Evolutionary conservation across 208 protist genomes (phyloP).

Genomic region (Blechomonas ayalai): DNA sequence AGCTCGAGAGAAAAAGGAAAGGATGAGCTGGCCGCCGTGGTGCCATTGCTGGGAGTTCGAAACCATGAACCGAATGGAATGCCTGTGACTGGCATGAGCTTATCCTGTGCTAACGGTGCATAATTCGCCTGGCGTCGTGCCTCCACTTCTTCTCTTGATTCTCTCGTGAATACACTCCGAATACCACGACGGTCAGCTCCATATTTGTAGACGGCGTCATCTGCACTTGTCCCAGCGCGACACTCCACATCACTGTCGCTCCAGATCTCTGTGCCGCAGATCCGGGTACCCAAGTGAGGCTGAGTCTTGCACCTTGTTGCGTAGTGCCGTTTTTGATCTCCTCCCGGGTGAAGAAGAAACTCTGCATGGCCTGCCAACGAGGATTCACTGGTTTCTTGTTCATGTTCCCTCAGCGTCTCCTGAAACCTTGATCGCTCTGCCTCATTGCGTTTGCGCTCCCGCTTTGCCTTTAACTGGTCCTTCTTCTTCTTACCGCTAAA

Average conservation of each 20-base stretch:
- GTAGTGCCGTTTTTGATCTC: no score
- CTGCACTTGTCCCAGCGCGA: neutral
- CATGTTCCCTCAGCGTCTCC: no score
- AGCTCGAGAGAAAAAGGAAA: constrained; percentile 75
- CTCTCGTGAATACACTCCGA: constrained; percentile 72
- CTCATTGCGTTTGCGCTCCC: constrained; percentile 62
- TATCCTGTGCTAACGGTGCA: constrained; percentile 33
- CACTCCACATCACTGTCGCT: no score
- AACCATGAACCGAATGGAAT: constrained; percentile 66
- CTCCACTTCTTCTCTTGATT: constrained; percentile 48
- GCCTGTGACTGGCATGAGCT: constrained; percentile 37
- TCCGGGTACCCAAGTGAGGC: no score
- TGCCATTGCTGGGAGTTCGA: constrained; percentile 16
- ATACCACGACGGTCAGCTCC: constrained; percentile 52
- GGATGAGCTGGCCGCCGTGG: neutral
- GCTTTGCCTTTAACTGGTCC: constrained; percentile 85
- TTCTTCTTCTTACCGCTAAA: constrained; percentile 92
- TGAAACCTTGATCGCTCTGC: constrained; percentile 13
- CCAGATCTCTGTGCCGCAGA: no score
- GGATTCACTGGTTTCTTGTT: no score
- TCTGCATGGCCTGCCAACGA: no score
- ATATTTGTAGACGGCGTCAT: constrained; percentile 48
- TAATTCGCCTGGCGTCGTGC: constrained; percentile 46
- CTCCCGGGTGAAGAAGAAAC: no score
- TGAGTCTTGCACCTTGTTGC: no score